Base-by-base conservation (phyloP, 306 rosid species). In the Alnus rubra region DNA sequence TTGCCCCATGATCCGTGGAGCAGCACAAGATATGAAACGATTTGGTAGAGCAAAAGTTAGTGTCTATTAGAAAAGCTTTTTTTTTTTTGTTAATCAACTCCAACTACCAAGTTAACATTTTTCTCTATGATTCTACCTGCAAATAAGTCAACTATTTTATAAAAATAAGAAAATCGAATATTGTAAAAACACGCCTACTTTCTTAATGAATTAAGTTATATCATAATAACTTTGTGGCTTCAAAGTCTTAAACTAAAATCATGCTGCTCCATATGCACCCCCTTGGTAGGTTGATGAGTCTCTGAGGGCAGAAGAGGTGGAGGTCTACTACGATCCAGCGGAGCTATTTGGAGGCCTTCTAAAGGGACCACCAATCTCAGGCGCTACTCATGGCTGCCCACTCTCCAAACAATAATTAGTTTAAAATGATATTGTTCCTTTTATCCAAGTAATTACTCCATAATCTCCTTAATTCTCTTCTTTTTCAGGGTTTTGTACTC, bases 281-380 rank as follows among this genome's bases (percentile, higher is more conserved):
- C 48, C 70, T 69, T 4, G 2, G 76, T 42, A 90, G 95, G 97
- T 92, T 63, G 93, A 92, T 59, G 79, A 82, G 58, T 81, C 90
- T 69, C 68, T 90, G 81, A 90, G 30, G 72, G 89, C 77, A 30
- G 95, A 90, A 84, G 97, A 90, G 83, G 97, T 79, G 50, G 88
- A 92, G 76, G 56, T 92, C 35, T 92, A 86, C 86, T 92, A 86
- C 50, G 95, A 90, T 58, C 92, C 95, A 52, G 93, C 88, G 39
- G 94, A 90, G 89, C 86, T 90, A 47, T 30, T 88, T 49, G 92
- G 90, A 79, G 94, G 85, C 39, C 94, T 92, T 80, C n/a, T 92
- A 45, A 85, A 81, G 71, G 83, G 85, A 44, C 33, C 28, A 10
- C 54, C 76, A 4, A 52, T 71, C 45, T 58, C 77, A 37, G 64